These are phyloP conservation scores for Durotheca rogersii DNA, from an alignment of 495 filamentous ascomycete genomes.

Conservation along the genomic window DNA sequence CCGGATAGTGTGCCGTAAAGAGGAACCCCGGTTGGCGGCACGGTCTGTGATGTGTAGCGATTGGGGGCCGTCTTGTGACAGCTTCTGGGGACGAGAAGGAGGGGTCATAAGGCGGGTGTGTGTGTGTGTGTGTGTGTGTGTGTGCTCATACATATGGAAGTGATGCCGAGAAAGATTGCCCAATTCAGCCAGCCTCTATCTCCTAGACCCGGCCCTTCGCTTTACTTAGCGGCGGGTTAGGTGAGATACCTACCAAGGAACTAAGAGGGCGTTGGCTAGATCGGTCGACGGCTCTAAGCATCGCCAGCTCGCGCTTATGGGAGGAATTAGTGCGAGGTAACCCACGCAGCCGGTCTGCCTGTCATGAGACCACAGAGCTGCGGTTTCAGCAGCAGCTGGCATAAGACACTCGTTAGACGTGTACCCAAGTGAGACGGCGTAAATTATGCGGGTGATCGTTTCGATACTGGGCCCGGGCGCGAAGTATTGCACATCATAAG, in stretches of 20 bases:
- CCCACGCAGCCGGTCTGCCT: no score
- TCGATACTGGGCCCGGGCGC: conserved; percentile 1
- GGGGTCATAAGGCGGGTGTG: conserved; percentile 8
- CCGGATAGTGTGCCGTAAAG: conserved; percentile 21
- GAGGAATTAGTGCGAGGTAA: background rate
- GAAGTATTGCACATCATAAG: conserved; percentile 15
- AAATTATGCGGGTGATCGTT: conserved; percentile 1
- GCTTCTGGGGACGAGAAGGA: conserved; percentile 3
- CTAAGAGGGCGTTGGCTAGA: conserved; percentile 15
- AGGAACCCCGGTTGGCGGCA: conserved; percentile 1
- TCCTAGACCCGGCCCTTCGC: conserved; percentile 10
- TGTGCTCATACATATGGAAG: no score
- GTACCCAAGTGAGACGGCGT: background rate
- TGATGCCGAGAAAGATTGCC: conserved; percentile 11
- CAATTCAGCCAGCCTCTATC: conserved; percentile 9
- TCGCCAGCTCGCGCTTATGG: conserved; percentile 21
- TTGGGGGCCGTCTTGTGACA: conserved; percentile 22
- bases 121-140: no score
- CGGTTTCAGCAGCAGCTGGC: conserved; percentile 1
- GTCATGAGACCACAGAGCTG: conserved; percentile 6
- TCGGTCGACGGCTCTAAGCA: conserved; percentile 22
- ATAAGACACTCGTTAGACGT: conserved; percentile 6
- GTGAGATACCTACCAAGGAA: conserved; percentile 22
- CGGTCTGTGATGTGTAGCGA: conserved; percentile 19
- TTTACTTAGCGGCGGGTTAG: conserved; percentile 31